phyloP scores from a whole-genome alignment of 2,329 filamentous ascomycete genomes.

The Hirsutella rhossiliensis region DNA sequence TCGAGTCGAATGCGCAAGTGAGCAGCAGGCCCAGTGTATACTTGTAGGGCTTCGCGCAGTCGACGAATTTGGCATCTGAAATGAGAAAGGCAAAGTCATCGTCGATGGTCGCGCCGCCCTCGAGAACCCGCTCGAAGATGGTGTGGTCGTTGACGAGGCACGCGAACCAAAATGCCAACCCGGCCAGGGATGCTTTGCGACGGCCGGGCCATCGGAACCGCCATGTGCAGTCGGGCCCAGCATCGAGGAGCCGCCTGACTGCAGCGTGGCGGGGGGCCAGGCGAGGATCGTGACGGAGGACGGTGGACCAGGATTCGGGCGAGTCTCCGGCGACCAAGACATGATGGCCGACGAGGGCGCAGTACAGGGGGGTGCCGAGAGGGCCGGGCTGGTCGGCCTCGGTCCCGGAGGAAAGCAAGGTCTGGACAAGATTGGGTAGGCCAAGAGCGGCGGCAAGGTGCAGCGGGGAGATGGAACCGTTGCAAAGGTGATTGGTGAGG shows the following conservation, averaged over 20 bases:
- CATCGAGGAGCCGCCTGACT: constrained; percentile 11
- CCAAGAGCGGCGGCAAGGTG: constrained; percentile 23
- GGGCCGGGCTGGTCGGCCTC: constrained; percentile 10
- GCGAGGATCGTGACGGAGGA: constrained; percentile 6
- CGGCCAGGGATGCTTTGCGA: constrained; percentile 8
- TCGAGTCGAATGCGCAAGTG: neutral
- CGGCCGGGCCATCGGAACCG: constrained; percentile 8
- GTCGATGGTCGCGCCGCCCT: constrained; percentile 8
- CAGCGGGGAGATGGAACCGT: constrained; percentile 15
- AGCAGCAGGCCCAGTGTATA: neutral
- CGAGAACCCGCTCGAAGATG: constrained; percentile 11
- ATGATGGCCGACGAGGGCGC: constrained; percentile 19
- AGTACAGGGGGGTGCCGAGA: constrained; percentile 20
- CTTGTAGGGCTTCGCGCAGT: constrained; percentile 4
- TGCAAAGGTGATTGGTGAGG: constrained; percentile 17
- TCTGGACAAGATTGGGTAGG: constrained; percentile 15
- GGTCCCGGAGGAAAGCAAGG: constrained; percentile 11
- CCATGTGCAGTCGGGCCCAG: constrained; percentile 8
- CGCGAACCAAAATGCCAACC: constrained; percentile 14
- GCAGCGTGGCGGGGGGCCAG: constrained; percentile 7
- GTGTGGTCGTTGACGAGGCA: constrained; percentile 10
- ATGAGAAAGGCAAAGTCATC: constrained; percentile 8
- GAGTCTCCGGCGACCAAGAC: constrained; percentile 9
- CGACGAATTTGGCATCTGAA: constrained; percentile 3
- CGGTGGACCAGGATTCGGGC: constrained; percentile 10